Evolutionary conservation across 106 monocot genomes (phyloP).

Genomic region (Dendrobium chrysotoxum): DNA sequence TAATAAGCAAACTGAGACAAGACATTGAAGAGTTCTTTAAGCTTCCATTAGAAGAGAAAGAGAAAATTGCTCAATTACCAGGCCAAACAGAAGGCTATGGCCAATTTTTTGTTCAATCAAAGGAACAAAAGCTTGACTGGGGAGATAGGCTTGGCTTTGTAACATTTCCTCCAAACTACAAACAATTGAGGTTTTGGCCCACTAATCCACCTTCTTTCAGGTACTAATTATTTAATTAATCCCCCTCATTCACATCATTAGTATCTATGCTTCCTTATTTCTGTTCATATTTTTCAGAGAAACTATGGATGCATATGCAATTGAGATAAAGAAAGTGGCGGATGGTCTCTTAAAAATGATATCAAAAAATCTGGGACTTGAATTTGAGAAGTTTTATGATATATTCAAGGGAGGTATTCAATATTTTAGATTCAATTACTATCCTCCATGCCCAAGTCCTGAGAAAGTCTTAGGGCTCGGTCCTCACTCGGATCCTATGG

Average conservation of each 20-base stretch:
- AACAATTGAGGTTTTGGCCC: constrained; percentile 32
- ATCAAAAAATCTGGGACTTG: constrained; percentile 17
- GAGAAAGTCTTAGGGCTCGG: constrained; percentile 16
- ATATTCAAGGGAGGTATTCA: constrained; percentile 11
- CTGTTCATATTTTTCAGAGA: constrained; percentile 3
- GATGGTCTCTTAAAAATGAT: constrained; percentile 10
- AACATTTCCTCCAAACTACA: constrained; percentile 14
- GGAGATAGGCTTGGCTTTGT: constrained; percentile 25
- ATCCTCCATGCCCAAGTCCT: constrained; percentile 20
- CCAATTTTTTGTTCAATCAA: constrained; percentile 21
- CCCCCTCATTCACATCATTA: background rate
- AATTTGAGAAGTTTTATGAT: background rate
- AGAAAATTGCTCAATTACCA: constrained; percentile 13
- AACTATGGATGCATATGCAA: constrained; percentile 16
- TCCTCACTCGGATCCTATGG: constrained; percentile 19
- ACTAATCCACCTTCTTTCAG: constrained; percentile 11
- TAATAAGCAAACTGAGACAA: constrained; percentile 17
- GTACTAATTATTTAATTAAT: background rate
- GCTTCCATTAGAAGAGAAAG: constrained; percentile 23
- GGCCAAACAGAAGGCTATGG: constrained; percentile 32
- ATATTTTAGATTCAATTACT: constrained; percentile 23
- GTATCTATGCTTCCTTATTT: background rate
- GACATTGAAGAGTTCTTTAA: constrained; percentile 26
- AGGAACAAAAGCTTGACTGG: constrained; percentile 46
- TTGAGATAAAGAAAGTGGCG: constrained; percentile 12